Base-by-base conservation (phyloP, 805 yeast genomes). In the Starmerella gropengiesseri region DNA sequence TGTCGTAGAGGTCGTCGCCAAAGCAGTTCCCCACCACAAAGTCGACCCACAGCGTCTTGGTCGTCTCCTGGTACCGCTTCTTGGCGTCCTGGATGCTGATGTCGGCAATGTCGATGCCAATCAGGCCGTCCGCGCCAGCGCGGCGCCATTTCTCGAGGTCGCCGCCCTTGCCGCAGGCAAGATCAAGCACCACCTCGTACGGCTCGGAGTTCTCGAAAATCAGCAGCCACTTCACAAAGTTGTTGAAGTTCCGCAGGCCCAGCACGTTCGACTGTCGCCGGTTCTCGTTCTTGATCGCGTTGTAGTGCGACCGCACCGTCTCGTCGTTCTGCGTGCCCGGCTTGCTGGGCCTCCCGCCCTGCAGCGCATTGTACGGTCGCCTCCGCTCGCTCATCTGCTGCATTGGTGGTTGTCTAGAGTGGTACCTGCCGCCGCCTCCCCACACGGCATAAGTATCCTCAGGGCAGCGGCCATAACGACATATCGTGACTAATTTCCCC, bases 141-240 rank as follows among this genome's bases (percentile, higher is more conserved):
- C 75, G 75, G 40, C 78, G 81, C 77, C 94, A 89, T 60, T 91
- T 91, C 53, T 81, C 75, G 55, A 91, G 65, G 64, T 91, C 99
- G 21, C 99, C 99, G 40, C 99, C 99, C 60, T 91, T 93, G 12
- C 99, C 99, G 62, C 97, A 87, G 13, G 95, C 95, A 43, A 89
- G 62, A 57, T 91, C 99, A 16, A 91, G 64, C 1, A 81, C 85
- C 17, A 72, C 69, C 31, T 72, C 70, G 47, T 74, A 64, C 35
- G 67, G 65, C 27, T 65, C 65, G 2, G 79, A 75, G 60, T 69
- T 78, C 52, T 80, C 81, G 43, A 80, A 78, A 41, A 91, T 77
- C 7, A 89, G 64, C 56, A 86, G 82, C 58, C 84, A 82, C 58
- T 91, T 91, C 55, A 91, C 80, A 47, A 87, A 82, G 59, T 91